Base-by-base conservation (phyloP, 495 filamentous ascomycete genomes). In the Hypoxylon fragiforme region DNA sequence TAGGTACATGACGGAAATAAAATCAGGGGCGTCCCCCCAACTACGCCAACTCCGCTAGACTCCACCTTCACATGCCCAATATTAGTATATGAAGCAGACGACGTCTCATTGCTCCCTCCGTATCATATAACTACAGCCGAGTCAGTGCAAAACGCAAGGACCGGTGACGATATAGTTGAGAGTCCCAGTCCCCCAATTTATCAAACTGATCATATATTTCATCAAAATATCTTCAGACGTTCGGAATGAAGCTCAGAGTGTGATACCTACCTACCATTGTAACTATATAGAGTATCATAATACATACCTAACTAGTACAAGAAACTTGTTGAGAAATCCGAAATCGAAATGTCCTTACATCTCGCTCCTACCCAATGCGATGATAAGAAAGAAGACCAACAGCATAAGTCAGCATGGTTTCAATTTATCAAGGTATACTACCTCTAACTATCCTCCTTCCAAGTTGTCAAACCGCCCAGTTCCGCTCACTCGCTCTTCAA, bases 351-450 rank as follows among this genome's bases (percentile, higher is more conserved):
- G 60, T 58, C 60, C 40, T 32, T 62, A 42, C 38, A 30, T 16
- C 24, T 57, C 31, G 11, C 52, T 2, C 44, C 59, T 22, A 32
- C 53, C 3, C 52, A 40, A 42, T 63, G 60, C 50, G 60, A 63
- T 40, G 60, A 63, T 2, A 63, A 46, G 36, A 57, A 15, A 40
- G 60, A 59, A 7, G 60, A 63, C 18, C 60, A 63, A 3, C 49
- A 49, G 8, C 43, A 63, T 13, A 63, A 54, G 11, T 63, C 54
- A 12, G 60, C 60, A 13, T 70, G 64, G 65, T 57, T 70, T 42
- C 64, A 64, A 39, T 71, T 70, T 48, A 62, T 71, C 44, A 71
- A 70, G 63, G 69, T 68, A 60, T 16, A 28, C 34, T 5, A n/a
- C 12, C 21, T n/a, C n/a, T n/a, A n/a, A n/a, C n/a, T n/a, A n/a